Evolutionary conservation across 208 protist species (phyloP).

Genomic region (Trypanosoma vivax): DNA sequence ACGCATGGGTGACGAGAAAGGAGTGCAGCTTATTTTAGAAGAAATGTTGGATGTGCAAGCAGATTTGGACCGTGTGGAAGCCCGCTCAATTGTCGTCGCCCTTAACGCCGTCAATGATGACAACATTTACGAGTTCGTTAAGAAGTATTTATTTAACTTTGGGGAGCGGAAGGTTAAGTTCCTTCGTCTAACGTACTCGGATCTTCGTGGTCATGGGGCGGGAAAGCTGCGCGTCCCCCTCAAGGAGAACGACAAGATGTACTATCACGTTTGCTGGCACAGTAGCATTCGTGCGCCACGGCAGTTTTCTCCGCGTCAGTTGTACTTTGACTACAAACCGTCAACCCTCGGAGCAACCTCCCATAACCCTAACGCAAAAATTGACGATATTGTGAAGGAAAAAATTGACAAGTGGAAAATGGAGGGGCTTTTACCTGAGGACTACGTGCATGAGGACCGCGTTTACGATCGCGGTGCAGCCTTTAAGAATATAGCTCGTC

Average conservation of each 20-base stretch:
- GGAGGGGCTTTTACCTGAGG: constrained; percentile 79
- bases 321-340: constrained; percentile 88
- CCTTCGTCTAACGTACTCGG: constrained; percentile 69
- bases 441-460: constrained; percentile 83
- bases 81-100: constrained; percentile 68
- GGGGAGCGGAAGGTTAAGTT: constrained; percentile 84
- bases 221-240: constrained; percentile 69
- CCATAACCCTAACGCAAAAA: constrained; percentile 71
- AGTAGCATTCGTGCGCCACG: constrained; percentile 65
- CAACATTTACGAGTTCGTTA: constrained; percentile 77
- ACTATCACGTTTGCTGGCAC: constrained; percentile 88
- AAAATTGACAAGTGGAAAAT: constrained; percentile 90
- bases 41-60: constrained; percentile 87
- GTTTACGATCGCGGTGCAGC: constrained; percentile 72
- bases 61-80: constrained; percentile 75
- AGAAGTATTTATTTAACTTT: constrained; percentile 85
- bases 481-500: constrained; percentile 75
- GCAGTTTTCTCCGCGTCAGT: constrained; percentile 82
- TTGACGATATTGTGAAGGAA: constrained; percentile 88
- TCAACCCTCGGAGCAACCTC: constrained; percentile 40
- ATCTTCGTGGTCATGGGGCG: constrained; percentile 79
- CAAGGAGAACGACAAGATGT: constrained; percentile 83
- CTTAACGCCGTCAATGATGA: constrained; percentile 73
- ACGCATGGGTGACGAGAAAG: constrained; percentile 68
- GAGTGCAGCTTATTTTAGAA: constrained; percentile 61